phyloP scores from a whole-genome alignment of 192 early-diverging fungal species.

The Backusella australiensis region DNA sequence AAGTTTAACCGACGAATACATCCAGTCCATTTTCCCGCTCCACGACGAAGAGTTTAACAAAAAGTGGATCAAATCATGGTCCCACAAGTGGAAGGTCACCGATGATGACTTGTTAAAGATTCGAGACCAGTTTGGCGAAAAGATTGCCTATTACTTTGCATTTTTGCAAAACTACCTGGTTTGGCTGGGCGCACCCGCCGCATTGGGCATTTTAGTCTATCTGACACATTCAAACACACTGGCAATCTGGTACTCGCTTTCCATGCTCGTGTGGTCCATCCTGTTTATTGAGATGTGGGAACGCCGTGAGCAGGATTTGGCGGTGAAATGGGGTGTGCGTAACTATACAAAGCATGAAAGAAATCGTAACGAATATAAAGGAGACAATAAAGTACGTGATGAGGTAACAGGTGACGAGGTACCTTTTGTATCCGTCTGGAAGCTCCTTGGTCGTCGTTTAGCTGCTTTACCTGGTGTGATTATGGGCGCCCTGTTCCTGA shows the following conservation, averaged over 20 bases:
- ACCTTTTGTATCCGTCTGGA: slow-evolving; percentile 71
- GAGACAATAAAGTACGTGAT: slow-evolving; percentile 57
- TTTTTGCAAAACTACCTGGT: slow-evolving; percentile 88
- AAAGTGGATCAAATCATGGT: slow-evolving; percentile 82
- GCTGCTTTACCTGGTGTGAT: slow-evolving; percentile 56
- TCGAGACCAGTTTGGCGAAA: slow-evolving; percentile 85
- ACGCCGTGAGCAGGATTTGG: slow-evolving; percentile 67
- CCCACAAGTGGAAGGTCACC: slow-evolving; percentile 74
- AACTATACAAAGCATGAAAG: slow-evolving; percentile 58
- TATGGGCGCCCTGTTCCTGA: slow-evolving; percentile 56
- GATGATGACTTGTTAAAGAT: slow-evolving; percentile 71
- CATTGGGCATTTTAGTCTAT: slow-evolving; percentile 61
- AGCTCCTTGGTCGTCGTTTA: slow-evolving; percentile 63
- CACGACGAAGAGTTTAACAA: slow-evolving; percentile 80
- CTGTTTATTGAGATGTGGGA: slow-evolving; percentile 83
- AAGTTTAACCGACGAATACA: slow-evolving; percentile 46
- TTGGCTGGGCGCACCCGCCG: slow-evolving; percentile 68
- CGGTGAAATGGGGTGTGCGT: slow-evolving; percentile 74
- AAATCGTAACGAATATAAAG: slow-evolving; percentile 68
- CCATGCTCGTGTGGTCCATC: slow-evolving; percentile 66
- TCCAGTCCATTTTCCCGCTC: slow-evolving; percentile 72
- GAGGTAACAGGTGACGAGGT: slow-evolving; percentile 69
- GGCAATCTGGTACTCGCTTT: slow-evolving; percentile 62
- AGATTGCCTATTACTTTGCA: slow-evolving; percentile 93
- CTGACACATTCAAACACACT: slow-evolving; percentile 49